Percentiles rank a stretch among this genome's conserved stretches.
These are phyloP conservation scores for Andrographis paniculata DNA, from an alignment of 305 asterid genomes.

Conservation along the genomic window DNA sequence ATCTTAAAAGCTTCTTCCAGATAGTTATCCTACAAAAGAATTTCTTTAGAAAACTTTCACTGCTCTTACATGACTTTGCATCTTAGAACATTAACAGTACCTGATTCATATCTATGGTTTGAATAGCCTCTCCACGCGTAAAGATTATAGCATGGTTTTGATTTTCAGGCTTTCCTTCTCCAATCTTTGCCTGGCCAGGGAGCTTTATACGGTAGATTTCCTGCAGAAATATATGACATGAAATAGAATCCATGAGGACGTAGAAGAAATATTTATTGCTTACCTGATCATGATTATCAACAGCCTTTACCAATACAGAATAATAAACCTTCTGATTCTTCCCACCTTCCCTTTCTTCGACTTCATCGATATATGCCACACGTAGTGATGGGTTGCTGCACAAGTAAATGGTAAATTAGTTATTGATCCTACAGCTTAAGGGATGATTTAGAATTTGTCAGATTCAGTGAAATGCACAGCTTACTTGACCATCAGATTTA, in stretches of 20 bases:
- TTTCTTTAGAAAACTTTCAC: not conserved
- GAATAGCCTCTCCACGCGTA: slow-evolving; percentile 97
- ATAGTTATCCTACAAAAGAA: slow-evolving; percentile 72
- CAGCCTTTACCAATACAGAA: slow-evolving; percentile 94
- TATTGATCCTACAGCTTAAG: slow-evolving; percentile 12
- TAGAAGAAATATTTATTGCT: slow-evolving; percentile 15
- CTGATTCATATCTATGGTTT: slow-evolving; percentile 99
- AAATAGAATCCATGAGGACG: slow-evolving; percentile 20
- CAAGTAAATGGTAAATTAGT: slow-evolving; percentile 17
- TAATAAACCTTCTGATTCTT: slow-evolving; percentile 75
- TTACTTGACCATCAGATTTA: slow-evolving; percentile 97
- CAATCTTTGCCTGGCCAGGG: slow-evolving; percentile 92
- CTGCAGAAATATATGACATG: slow-evolving; percentile 35
- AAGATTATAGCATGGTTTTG: slow-evolving; percentile 97
- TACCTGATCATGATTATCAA: slow-evolving; percentile 99
- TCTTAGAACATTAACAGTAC: slow-evolving; percentile 32
- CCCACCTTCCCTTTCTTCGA: slow-evolving; percentile 92
- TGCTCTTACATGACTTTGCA: too few relatives aligned
- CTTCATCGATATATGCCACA: slow-evolving; percentile 96
- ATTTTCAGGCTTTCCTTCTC: slow-evolving; percentile 99
- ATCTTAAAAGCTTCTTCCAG: slow-evolving; percentile 99
- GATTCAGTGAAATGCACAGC: slow-evolving; percentile 25
- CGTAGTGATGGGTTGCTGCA: slow-evolving; percentile 96
- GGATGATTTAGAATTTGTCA: slow-evolving; percentile 4
- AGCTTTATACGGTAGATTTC: slow-evolving; percentile 96